phyloP scores from a whole-genome alignment of 108 stramenopile species.

The Epithemia pelagica region DNA sequence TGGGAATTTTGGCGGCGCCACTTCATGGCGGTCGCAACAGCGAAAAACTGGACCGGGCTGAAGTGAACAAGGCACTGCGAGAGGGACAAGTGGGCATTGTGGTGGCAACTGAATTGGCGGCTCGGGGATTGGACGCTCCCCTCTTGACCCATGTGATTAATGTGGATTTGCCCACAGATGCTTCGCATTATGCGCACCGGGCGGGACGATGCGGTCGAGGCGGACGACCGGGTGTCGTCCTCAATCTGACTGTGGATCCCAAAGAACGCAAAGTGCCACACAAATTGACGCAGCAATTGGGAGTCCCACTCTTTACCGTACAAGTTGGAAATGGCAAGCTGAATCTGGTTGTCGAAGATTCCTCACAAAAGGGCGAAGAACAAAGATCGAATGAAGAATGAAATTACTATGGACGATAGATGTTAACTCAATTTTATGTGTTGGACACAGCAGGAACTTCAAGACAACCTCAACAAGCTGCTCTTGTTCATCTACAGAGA shows the following conservation, averaged over 20 bases:
- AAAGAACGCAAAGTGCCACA: conserved; percentile 71
- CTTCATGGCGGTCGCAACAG: conserved; percentile 64
- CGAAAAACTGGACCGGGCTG: conserved; percentile 80
- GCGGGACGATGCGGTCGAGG: conserved; percentile 83
- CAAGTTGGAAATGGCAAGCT: conserved; percentile 63
- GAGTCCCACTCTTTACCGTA: conserved; percentile 61
- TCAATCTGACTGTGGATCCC: conserved; percentile 64
- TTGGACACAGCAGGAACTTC: no score
- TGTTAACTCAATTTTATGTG: no score
- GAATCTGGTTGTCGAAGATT: background rate
- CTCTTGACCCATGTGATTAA: conserved; percentile 84
- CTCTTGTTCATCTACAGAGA: no score
- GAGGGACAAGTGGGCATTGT: conserved; percentile 83
- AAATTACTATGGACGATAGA: no score
- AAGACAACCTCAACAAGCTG: no score
- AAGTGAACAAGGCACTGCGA: conserved; percentile 76
- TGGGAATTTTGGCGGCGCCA: conserved; percentile 78
- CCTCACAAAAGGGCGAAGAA: background rate
- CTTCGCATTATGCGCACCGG: conserved; percentile 84
- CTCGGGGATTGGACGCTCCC: conserved; percentile 83
- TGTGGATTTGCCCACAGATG: conserved; percentile 84
- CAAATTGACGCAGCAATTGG: conserved; percentile 57
- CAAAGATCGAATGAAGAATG: no score
- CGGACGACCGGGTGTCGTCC: conserved; percentile 81
- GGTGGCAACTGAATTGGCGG: conserved; percentile 85